Evolutionary conservation across 108 stramenopile genomes (phyloP).

Genomic region (Skeletonema marinoi): DNA sequence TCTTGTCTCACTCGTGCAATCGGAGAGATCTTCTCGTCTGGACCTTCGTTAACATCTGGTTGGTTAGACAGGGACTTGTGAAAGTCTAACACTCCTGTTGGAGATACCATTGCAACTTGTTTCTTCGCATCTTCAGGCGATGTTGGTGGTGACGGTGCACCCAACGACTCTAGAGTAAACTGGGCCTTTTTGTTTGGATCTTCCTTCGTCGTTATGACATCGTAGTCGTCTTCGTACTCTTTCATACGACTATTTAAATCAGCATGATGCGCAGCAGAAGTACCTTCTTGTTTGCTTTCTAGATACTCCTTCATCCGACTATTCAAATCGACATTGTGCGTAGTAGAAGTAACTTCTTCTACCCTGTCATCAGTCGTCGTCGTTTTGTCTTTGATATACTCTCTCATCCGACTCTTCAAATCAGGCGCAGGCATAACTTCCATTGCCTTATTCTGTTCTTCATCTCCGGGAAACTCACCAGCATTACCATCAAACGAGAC

Average conservation of each 20-base stretch:
- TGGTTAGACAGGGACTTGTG: background rate
- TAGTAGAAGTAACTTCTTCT: no score
- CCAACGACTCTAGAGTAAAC: background rate
- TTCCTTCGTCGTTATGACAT: background rate
- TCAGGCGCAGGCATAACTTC: background rate
- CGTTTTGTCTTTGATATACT: no score
- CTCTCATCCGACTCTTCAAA: no score
- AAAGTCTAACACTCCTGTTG: background rate
- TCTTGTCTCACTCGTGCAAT: background rate
- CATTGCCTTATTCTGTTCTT: no score
- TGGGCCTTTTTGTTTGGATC: background rate
- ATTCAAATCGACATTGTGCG: background rate
- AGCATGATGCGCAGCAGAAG: no score
- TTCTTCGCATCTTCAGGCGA: background rate
- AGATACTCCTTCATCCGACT: background rate
- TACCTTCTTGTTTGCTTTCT: background rate
- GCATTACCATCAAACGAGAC: no score
- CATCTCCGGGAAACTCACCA: no score
- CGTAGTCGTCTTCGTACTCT: no score
- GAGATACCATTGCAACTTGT: background rate
- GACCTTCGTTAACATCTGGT: background rate
- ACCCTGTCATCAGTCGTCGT: no score
- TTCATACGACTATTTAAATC: background rate
- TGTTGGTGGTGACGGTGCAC: background rate
- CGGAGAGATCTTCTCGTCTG: background rate